Evolutionary conservation across 2,329 filamentous ascomycete genomes (phyloP).

Genomic region (Ophiostoma piceae): DNA sequence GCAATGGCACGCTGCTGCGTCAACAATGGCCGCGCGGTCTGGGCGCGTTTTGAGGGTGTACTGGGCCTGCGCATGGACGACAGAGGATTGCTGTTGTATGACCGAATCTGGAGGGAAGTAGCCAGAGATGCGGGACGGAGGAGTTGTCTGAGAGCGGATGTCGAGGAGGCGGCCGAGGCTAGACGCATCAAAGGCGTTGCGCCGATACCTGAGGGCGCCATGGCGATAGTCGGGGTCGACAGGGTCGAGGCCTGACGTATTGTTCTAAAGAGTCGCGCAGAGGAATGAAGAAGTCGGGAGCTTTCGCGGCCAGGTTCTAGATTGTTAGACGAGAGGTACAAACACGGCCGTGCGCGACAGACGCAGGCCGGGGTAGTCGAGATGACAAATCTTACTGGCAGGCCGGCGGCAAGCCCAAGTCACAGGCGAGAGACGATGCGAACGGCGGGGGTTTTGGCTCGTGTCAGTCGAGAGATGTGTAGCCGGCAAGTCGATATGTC

Average conservation of each 20-base stretch:
- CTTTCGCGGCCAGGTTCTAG: neutral
- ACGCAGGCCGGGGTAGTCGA: neutral
- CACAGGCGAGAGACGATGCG: neutral
- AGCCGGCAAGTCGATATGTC: neutral
- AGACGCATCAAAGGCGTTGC: neutral
- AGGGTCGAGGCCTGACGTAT: neutral
- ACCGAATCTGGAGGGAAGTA: slow-evolving; percentile 17
- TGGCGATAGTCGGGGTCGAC: neutral
- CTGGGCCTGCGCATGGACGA: slow-evolving; percentile 10
- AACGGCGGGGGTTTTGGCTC: neutral
- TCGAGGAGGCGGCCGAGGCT: neutral
- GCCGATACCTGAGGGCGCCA: neutral
- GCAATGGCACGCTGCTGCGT: slow-evolving; percentile 25
- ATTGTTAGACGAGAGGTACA: neutral
- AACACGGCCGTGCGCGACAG: neutral
- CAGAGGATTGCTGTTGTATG: slow-evolving; percentile 20
- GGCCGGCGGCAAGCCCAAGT: slow-evolving; percentile 23
- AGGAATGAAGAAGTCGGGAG: neutral
- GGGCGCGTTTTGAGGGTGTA: slow-evolving; percentile 18
- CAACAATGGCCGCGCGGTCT: slow-evolving; percentile 20
- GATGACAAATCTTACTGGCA: slow-evolving; percentile 23
- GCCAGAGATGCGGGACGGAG: slow-evolving; percentile 11
- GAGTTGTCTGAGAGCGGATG: slow-evolving; percentile 15
- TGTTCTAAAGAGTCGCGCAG: neutral
- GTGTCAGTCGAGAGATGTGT: neutral